A percentile compares a stretch with the other conserved stretches of the same genome.
These are phyloP conservation scores for Botrytis galanthina DNA, from an alignment of 2,329 filamentous ascomycete species.

Conservation along the genomic window DNA sequence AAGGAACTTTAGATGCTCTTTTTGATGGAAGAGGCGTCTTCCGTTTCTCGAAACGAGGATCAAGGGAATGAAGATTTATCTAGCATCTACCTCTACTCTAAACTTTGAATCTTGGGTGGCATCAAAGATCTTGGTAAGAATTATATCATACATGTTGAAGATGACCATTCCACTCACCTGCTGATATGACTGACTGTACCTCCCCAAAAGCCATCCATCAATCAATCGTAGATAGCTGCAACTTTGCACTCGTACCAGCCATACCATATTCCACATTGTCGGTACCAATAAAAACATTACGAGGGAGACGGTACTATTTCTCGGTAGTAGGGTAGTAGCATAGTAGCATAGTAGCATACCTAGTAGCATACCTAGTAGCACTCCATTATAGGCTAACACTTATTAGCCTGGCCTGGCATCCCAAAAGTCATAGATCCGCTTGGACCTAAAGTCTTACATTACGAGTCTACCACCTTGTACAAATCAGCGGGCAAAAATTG, in stretches of 20 bases:
- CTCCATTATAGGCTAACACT: neutral
- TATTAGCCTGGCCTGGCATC: neutral
- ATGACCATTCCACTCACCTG: neutral
- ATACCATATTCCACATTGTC: neutral
- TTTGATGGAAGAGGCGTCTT: neutral
- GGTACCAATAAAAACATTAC: neutral
- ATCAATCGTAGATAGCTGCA: neutral
- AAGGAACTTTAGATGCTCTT: neutral
- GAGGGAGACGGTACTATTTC: neutral
- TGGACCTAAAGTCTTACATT: neutral
- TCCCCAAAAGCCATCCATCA: neutral
- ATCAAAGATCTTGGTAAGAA: neutral
- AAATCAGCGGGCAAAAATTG: constrained; percentile 14
- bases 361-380: neutral
- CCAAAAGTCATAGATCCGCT: neutral
- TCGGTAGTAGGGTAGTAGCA: neutral
- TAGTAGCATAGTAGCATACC: neutral
- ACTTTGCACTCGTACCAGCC: neutral
- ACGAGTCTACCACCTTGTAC: constrained; percentile 2
- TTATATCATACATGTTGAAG: neutral
- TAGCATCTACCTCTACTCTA: neutral
- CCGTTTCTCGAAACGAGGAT: neutral
- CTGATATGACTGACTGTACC: neutral
- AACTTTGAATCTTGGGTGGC: too few relatives aligned
- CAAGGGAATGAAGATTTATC: neutral